Evolutionary conservation across 2,329 filamentous ascomycete genomes (phyloP).

Genomic region (Epichloe sylvatica): DNA sequence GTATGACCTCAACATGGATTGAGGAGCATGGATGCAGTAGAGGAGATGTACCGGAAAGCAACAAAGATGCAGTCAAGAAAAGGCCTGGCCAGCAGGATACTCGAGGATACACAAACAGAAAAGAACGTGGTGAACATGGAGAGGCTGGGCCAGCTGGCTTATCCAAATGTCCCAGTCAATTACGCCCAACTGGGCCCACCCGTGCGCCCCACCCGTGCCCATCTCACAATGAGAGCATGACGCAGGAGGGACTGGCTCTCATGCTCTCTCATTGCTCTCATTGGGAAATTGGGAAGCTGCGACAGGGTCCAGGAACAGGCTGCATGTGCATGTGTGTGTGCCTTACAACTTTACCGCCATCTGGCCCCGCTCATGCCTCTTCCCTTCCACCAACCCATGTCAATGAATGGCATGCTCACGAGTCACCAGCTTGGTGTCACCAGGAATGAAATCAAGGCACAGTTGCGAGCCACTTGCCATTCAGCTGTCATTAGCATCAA

Average conservation of each 20-base stretch:
- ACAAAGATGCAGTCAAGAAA: not conserved
- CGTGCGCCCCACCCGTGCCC: not conserved
- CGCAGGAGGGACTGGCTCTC: slow-evolving; percentile 8
- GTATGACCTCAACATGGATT: not conserved
- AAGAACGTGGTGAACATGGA: not conserved
- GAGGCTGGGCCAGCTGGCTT: not conserved
- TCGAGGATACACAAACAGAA: not conserved
- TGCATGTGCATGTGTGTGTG: not conserved
- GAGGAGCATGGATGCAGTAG: not conserved
- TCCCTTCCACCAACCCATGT: not conserved
- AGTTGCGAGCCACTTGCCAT: too few species aligned
- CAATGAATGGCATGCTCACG: too few species aligned
- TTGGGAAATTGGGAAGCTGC: not conserved
- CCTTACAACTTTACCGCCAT: not conserved
- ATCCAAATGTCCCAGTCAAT: not conserved
- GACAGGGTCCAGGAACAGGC: slow-evolving; percentile 6
- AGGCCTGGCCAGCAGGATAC: slow-evolving; percentile 7
- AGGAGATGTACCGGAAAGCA: not conserved
- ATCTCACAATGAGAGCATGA: slow-evolving; percentile 4
- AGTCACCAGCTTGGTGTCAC: not conserved
- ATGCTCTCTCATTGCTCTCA: not conserved
- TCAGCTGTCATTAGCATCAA: too few species aligned
- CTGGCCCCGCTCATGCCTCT: not conserved
- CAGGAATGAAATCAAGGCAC: too few species aligned
- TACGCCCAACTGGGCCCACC: not conserved